Evolutionary conservation across 2,329 filamentous ascomycete genomes (phyloP).

Genomic region (Chaetomium globosum): DNA sequence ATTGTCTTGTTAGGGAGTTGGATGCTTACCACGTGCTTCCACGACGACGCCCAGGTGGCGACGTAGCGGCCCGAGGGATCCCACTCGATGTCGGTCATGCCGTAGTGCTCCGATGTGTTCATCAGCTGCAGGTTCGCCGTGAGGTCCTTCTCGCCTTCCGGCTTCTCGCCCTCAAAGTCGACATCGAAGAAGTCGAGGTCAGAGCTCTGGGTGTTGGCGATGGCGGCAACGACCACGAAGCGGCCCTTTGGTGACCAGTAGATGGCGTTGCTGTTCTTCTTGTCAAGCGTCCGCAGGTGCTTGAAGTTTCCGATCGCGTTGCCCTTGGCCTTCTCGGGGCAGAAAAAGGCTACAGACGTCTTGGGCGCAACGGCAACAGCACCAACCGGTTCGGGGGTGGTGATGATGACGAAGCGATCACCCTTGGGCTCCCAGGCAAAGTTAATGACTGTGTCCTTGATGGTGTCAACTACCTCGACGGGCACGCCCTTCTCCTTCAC

Average conservation of each 20-base stretch:
- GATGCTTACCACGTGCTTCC: slow-evolving; percentile 88
- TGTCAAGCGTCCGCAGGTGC: slow-evolving; percentile 90
- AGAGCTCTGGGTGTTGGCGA: slow-evolving; percentile 88
- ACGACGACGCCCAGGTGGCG: slow-evolving; percentile 87
- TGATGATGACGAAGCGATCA: slow-evolving; percentile 95
- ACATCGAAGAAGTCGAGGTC: slow-evolving; percentile 98
- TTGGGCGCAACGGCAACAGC: slow-evolving; percentile 85
- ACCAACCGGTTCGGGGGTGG: slow-evolving; percentile 78
- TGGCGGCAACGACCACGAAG: slow-evolving; percentile 91
- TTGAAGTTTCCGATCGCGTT: slow-evolving; percentile 87
- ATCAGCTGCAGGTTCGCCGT: slow-evolving; percentile 94
- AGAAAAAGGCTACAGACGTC: slow-evolving; percentile 94
- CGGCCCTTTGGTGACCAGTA: slow-evolving; percentile 97
- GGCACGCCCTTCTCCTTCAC: slow-evolving; percentile 96
- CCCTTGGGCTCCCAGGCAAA: slow-evolving; percentile 99
- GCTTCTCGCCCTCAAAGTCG: slow-evolving; percentile 96
- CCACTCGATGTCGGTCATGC: slow-evolving; percentile 97
- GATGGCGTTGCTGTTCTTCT: slow-evolving; percentile 99
- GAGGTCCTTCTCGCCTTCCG: slow-evolving; percentile 88
- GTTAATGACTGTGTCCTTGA: slow-evolving; percentile 99
- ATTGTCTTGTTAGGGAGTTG: not conserved
- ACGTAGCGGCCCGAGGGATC: slow-evolving; percentile 95
- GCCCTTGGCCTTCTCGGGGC: slow-evolving; percentile 90
- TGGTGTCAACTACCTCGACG: slow-evolving; percentile 94
- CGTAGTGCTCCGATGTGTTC: slow-evolving; percentile 93